Evolutionary conservation across 495 filamentous ascomycete species (phyloP).

Genomic region (Xylaria palmicola): DNA sequence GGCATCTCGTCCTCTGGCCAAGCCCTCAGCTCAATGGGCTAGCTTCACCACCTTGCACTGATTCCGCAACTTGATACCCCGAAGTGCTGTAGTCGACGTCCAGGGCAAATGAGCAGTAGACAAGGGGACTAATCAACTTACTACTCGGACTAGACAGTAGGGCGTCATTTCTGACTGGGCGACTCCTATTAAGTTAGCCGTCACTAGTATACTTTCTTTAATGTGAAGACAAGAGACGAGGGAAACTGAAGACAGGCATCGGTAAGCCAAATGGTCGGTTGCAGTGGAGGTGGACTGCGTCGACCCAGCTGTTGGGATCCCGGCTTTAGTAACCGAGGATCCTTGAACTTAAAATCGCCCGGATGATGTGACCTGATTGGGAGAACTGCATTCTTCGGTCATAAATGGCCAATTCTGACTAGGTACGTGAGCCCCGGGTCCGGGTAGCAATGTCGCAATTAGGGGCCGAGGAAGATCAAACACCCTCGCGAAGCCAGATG

Average conservation of each 20-base stretch:
- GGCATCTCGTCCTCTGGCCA: background rate
- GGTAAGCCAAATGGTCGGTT: background rate
- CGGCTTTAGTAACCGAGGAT: conserved; percentile 5
- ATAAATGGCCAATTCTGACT: no score
- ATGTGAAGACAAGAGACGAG: background rate
- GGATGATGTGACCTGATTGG: background rate
- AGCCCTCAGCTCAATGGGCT: background rate
- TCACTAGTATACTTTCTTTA: no score
- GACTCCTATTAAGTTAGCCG: no score
- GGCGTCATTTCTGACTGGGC: no score
- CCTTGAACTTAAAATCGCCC: background rate
- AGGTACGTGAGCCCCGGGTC: background rate
- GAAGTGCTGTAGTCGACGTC: background rate
- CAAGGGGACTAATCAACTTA: background rate
- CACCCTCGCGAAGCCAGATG: background rate
- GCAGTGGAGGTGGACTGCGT: background rate
- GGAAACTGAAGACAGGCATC: background rate
- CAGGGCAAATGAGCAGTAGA: background rate
- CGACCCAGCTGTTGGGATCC: conserved; percentile 1
- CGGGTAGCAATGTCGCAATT: background rate
- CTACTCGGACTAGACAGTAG: no score
- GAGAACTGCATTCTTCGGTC: no score
- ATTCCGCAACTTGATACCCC: background rate
- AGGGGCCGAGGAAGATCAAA: background rate
- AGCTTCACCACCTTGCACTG: background rate